These are phyloP conservation scores for Lasiosphaeria ovina DNA, from an alignment of 495 filamentous ascomycete genomes.

Conservation along the genomic window DNA sequence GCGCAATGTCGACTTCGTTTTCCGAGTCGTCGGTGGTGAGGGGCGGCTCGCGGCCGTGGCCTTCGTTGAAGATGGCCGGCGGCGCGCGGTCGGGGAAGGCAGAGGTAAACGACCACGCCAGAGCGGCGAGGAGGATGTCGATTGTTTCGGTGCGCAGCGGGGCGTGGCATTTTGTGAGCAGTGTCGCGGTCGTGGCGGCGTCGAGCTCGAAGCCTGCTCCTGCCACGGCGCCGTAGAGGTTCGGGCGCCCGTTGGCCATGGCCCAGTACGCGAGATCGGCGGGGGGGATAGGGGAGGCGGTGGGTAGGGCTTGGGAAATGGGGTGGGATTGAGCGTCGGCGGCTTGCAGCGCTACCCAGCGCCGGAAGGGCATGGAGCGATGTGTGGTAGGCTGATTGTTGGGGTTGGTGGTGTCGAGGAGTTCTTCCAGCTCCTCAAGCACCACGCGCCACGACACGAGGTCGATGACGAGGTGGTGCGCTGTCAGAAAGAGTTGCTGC, in stretches of 20 bases:
- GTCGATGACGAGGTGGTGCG: slow-evolving; percentile 60
- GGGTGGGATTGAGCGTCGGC: not conserved
- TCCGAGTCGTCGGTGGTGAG: too few species aligned
- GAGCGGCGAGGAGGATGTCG: slow-evolving; percentile 33
- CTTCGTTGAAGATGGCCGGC: slow-evolving; percentile 46
- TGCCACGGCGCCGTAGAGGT: slow-evolving; percentile 27
- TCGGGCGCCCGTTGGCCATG: slow-evolving; percentile 23
- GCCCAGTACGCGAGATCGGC: slow-evolving; percentile 30
- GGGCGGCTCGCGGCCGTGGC: slow-evolving; percentile 31
- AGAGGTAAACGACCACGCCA: slow-evolving; percentile 32
- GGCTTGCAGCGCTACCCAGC: slow-evolving; percentile 44
- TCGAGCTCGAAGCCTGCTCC: slow-evolving; percentile 23
- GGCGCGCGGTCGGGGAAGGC: slow-evolving; percentile 42
- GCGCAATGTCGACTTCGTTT: slow-evolving; percentile 22
- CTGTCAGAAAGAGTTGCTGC: slow-evolving; percentile 51
- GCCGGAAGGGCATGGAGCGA: slow-evolving; percentile 48
- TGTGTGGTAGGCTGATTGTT: not conserved
- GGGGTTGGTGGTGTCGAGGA: slow-evolving; percentile 34
- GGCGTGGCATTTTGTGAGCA: slow-evolving; percentile 26
- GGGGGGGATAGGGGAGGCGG: not conserved
- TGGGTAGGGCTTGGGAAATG: slow-evolving; percentile 8
- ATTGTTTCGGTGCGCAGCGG: slow-evolving; percentile 33
- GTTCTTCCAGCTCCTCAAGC: slow-evolving; percentile 56
- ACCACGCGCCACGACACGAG: slow-evolving; percentile 63
- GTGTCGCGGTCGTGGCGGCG: slow-evolving; percentile 12